Evolutionary conservation across 345 rosid species (phyloP).

Genomic region (Moricandia arvensis): DNA sequence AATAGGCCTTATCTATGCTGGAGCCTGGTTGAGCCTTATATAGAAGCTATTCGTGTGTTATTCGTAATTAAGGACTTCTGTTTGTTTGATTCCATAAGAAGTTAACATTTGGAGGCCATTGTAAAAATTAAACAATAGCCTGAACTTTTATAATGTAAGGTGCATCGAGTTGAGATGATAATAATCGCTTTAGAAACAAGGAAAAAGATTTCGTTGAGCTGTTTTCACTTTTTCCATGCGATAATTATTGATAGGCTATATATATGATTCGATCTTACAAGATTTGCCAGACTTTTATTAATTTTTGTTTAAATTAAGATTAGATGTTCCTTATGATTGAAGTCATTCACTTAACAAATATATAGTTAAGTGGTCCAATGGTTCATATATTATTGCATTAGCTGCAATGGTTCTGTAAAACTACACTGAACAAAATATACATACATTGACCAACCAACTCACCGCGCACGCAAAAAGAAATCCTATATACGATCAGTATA

Average conservation of each 20-base stretch:
- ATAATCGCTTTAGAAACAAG: constrained; percentile 5
- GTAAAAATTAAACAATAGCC: background rate
- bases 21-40: no score
- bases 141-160: background rate
- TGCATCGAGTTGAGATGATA: no score
- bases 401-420: background rate
- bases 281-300: constrained; percentile 5
- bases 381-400: background rate
- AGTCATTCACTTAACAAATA: constrained; percentile 15
- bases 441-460: background rate
- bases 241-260: constrained; percentile 3
- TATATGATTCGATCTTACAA: constrained; percentile 32
- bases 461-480: background rate
- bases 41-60: no score
- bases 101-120: background rate
- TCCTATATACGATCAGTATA: background rate
- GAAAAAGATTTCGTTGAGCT: constrained; percentile 25
- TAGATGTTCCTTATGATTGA: background rate
- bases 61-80: no score
- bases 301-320: constrained; percentile 11
- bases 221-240: constrained; percentile 11
- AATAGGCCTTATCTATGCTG: no score
- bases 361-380: constrained; percentile 19
- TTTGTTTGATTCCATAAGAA: background rate
- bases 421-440: background rate